Evolutionary conservation across 495 filamentous ascomycete species (phyloP).

Genomic region (Thozetella sp.): DNA sequence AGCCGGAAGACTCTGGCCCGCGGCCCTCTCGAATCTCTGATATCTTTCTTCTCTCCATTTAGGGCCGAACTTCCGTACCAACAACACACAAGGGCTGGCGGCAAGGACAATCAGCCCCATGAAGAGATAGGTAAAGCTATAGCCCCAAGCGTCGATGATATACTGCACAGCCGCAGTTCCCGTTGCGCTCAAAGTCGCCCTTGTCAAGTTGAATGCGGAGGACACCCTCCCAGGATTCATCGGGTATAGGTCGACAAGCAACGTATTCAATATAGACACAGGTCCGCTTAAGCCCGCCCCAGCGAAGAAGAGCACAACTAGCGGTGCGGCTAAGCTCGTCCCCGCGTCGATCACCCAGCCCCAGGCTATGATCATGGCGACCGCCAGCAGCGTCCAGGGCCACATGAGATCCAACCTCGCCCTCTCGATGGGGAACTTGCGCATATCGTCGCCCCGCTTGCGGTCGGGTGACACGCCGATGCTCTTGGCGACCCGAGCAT

Average conservation of each 20-base stretch:
- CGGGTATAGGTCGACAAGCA: slow-evolving; percentile 14
- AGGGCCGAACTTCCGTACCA: slow-evolving; percentile 9
- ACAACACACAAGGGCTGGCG: slow-evolving; percentile 5
- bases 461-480: slow-evolving; percentile 46
- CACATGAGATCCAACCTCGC: slow-evolving; percentile 60
- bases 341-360: slow-evolving; percentile 50
- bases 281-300: slow-evolving; percentile 7
- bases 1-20: too few relatives aligned
- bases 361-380: slow-evolving; percentile 43
- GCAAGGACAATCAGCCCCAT: slow-evolving; percentile 11
- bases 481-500: slow-evolving; percentile 41
- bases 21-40: slow-evolving; percentile 8
- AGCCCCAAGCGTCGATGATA: slow-evolving; percentile 13
- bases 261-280: slow-evolving; percentile 8
- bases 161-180: slow-evolving; percentile 10
- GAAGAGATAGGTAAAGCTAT: slow-evolving; percentile 12
- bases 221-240: slow-evolving; percentile 12
- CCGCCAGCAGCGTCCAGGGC: slow-evolving; percentile 43
- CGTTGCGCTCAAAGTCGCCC: slow-evolving; percentile 9
- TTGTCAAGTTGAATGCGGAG: slow-evolving; percentile 11
- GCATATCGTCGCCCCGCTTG: slow-evolving; percentile 51
- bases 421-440: slow-evolving; percentile 62
- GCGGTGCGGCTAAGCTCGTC: slow-evolving; percentile 36
- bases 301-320: slow-evolving; percentile 56
- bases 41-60: slow-evolving; percentile 14